Conservation (phyloP, 345 rosid species). For the Camelina laxa region DNA sequence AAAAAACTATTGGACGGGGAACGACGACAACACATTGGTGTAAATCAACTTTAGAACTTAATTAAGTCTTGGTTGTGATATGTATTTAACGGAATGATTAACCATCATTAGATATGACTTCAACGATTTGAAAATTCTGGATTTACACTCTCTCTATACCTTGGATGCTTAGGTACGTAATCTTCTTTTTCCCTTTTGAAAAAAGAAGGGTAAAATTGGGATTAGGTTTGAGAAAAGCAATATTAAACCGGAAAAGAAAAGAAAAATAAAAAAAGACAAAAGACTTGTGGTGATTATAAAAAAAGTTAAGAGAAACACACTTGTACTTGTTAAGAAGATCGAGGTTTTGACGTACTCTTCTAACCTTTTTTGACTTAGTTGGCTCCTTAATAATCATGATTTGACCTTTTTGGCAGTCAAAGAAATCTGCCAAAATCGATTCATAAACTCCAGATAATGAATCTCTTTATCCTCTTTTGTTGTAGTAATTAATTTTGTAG, state of each 20-base stretch:
- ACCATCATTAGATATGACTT: constrained; percentile 45
- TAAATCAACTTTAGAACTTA: constrained; percentile 22
- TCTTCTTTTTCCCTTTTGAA: constrained; percentile 17
- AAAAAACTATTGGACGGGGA: constrained; percentile 31
- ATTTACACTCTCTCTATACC: constrained; percentile 34
- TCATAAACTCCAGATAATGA: constrained; percentile 4
- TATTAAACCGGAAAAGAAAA: constrained; percentile 10
- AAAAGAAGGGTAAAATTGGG: background rate
- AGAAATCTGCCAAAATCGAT: constrained; percentile 39
- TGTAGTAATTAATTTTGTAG: background rate
- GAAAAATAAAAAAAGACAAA: constrained; percentile 9
- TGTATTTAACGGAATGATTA: constrained; percentile 42
- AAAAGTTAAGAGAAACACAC: constrained; percentile 34
- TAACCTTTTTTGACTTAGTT: constrained; percentile 43
- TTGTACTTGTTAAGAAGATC: constrained; percentile 43
- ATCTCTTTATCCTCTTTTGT: background rate
- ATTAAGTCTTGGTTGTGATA: constrained; percentile 35
- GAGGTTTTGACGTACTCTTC: constrained; percentile 46
- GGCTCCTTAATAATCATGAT: constrained; percentile 46
- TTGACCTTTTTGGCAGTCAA: constrained; percentile 53
- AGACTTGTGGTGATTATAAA: constrained; percentile 22
- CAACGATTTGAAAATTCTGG: constrained; percentile 34
- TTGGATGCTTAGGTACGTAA: constrained; percentile 42
- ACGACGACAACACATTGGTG: constrained; percentile 13
- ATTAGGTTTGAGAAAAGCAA: constrained; percentile 22